These are phyloP conservation scores for Adansonia madagascariensis DNA, from an alignment of 441 rosid genomes.

Conservation along the genomic window DNA sequence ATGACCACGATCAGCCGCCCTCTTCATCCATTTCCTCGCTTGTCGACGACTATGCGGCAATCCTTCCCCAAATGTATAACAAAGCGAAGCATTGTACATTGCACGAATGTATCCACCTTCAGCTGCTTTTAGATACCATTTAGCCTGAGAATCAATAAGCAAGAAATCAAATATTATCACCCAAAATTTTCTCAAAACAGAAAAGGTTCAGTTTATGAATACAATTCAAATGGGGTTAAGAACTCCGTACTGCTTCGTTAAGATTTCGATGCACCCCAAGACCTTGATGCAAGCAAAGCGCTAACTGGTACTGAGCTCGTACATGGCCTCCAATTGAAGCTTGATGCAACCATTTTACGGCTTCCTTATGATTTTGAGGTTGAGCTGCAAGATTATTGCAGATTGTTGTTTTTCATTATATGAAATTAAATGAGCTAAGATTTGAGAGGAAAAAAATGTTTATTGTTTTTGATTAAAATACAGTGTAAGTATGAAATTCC, in stretches of 20 bases:
- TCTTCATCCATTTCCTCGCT: conserved; percentile 88
- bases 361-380: conserved; percentile 57
- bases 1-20: conserved; percentile 87
- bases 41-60: conserved; percentile 50
- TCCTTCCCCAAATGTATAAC: conserved; percentile 82
- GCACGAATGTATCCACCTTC: conserved; percentile 83
- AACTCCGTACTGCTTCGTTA: conserved; percentile 63
- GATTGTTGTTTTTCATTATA: no score
- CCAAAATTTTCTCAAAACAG: conserved; percentile 10
- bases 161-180: conserved; percentile 5
- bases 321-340: conserved; percentile 66
- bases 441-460: neutral
- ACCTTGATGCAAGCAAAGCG: conserved; percentile 80
- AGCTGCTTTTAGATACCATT: conserved; percentile 83
- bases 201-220: no score
- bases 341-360: conserved; percentile 61
- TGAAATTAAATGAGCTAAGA: no score
- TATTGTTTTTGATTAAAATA: conserved; percentile 9
- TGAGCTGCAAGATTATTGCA: no score
- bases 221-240: no score
- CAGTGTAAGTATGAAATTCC: conserved; percentile 82
- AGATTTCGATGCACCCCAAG: conserved; percentile 54
- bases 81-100: conserved; percentile 80
- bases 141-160: conserved; percentile 48
- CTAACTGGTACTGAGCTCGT: conserved; percentile 92